Evolutionary conservation across 257 asterid species (phyloP).

Genomic region (Salvia rosmarinus): DNA sequence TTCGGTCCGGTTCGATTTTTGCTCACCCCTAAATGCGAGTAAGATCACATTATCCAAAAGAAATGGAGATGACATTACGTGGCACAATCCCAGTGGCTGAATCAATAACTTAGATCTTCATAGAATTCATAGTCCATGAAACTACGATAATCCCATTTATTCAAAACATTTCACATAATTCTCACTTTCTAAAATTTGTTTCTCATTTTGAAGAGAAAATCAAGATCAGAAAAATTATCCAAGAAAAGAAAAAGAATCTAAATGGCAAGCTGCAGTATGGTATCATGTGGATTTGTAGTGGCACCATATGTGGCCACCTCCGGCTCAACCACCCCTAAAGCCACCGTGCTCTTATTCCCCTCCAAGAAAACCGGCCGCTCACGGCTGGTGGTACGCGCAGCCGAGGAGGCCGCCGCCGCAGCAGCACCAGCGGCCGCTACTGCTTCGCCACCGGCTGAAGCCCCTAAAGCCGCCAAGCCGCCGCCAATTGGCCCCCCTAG

Average conservation of each 20-base stretch:
- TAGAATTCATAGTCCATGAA: conserved; percentile 54
- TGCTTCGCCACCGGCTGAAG: conserved; percentile 35
- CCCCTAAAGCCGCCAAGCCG: conserved; percentile 71
- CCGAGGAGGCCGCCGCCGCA: conserved; percentile 42
- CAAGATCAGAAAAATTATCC: background rate
- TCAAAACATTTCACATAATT: conserved; percentile 39
- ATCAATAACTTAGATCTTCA: conserved; percentile 30
- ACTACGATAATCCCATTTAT: conserved; percentile 49
- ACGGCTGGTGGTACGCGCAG: conserved; percentile 64
- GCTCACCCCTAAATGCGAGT: too few relatives aligned
- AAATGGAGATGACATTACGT: conserved; percentile 58
- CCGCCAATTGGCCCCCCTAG: conserved; percentile 91
- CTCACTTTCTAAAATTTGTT: conserved; percentile 11
- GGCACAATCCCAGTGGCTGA: conserved; percentile 57
- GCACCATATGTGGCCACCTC: conserved; percentile 51
- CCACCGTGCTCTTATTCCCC: conserved; percentile 43
- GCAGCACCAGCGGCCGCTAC: conserved; percentile 18
- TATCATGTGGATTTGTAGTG: conserved; percentile 59
- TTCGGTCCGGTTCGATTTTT: too few relatives aligned
- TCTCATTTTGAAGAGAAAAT: conserved; percentile 3
- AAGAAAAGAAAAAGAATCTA: background rate
- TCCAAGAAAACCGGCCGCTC: conserved; percentile 41
- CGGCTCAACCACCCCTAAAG: conserved; percentile 28
- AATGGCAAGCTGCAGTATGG: conserved; percentile 78
- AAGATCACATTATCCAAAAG: conserved; percentile 62